Base-by-base conservation (phyloP, 2,329 filamentous ascomycete genomes). In the Pseudofabraea citricarpa region DNA sequence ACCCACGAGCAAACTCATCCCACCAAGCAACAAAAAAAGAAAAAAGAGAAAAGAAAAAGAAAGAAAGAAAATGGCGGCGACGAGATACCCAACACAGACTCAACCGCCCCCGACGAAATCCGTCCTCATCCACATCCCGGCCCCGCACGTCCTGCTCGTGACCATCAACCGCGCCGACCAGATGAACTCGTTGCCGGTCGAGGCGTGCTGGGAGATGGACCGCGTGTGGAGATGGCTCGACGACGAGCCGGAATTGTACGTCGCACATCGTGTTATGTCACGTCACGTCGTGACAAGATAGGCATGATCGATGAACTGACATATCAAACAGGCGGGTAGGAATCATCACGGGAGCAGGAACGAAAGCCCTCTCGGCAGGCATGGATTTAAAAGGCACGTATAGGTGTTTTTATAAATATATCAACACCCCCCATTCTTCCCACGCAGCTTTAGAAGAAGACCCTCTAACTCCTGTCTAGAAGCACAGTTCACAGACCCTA, bases 301-400 rank as follows among this genome's bases (percentile, higher is more conserved):
- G n/a, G n/a, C n/a, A n/a, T n/a, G n/a, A n/a, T n/a, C n/a, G n/a
- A 4, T 18, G 9, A 24, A 39, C 23, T 40, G 23, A 26, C 21
- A 4, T 8, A 16, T 12, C n/a, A 6, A 26, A 6, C 16, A 47
- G 41, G 9, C 65, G 66, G 4, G 70, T 73, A 12, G 70, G 68
- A 26, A 64, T 75, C 26, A 59, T 75, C 27, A 79, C 75, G 0
- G 75, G 75, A 26, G 68, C 65, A 1, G 75, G 75, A 22, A 67
- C 75, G 16, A 70, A 68, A 50, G 70, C 74, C 0, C 79, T 79
- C 57, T 78, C 71, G 41, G 73, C 72, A 0, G 75, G 75, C 0
- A 73, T 74, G 31, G 75, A 79, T 45, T 57, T 79, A 36, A 74
- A 76, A 46, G 45, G 40, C 51, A 55, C 45, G 26, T 52, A 48